Conservation (phyloP, 1,284 basidiomycete species). For the Tilletia walkeri region DNA sequence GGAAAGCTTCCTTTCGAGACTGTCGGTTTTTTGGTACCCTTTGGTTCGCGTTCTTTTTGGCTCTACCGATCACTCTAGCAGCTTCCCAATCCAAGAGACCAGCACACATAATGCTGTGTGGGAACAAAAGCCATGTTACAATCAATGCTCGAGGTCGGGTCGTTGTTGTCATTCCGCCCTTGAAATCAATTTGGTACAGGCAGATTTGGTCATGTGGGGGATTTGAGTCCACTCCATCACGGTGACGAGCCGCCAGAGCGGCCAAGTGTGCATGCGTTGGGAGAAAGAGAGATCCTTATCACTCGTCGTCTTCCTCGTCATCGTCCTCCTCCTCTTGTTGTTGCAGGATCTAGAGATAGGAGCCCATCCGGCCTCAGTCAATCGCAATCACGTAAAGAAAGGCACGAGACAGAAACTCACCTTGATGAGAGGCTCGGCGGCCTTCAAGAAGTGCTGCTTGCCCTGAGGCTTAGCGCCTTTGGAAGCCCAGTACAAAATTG, state of each 20-base stretch:
- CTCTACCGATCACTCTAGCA: no score
- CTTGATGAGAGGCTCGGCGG: slow-evolving; percentile 82
- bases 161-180: no score
- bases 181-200: background rate
- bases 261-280: no score
- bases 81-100: no score
- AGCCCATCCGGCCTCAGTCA: no score
- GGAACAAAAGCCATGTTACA: no score
- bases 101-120: no score
- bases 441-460: slow-evolving; percentile 88
- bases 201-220: slow-evolving; percentile 28
- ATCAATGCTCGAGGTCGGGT: no score
- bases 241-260: no score
- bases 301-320: slow-evolving; percentile 69
- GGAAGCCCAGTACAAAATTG: slow-evolving; percentile 94
- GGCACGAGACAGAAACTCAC: slow-evolving; percentile 58
- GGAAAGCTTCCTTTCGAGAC: no score
- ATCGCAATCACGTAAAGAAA: background rate
- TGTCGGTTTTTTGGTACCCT: background rate
- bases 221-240: slow-evolving; percentile 38
- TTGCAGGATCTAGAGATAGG: background rate
- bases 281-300: slow-evolving; percentile 25
- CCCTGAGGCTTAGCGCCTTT: slow-evolving; percentile 94
- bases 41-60: no score
- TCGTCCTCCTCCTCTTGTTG: slow-evolving; percentile 70